Conservation (phyloP, 495 filamentous ascomycete species). For the Lasiosphaeriaceae sp. region DNA sequence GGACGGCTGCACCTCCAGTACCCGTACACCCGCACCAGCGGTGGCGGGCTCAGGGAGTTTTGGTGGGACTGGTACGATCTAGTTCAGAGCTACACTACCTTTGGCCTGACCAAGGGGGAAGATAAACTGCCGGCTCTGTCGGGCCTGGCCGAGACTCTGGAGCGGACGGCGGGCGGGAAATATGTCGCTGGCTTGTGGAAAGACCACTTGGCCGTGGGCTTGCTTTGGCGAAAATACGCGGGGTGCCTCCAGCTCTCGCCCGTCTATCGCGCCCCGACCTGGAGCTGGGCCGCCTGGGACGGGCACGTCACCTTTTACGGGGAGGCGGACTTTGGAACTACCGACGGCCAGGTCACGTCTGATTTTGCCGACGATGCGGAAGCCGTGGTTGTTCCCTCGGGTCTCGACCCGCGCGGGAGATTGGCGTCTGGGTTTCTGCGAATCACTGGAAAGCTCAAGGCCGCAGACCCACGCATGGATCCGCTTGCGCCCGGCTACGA, state of each 20-base stretch:
- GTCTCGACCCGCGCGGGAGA: background rate
- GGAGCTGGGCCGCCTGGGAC: slow-evolving; percentile 5
- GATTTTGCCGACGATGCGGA: background rate
- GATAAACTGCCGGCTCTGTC: slow-evolving; percentile 5
- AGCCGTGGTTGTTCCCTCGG: background rate
- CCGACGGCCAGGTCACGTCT: no score
- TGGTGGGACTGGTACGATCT: slow-evolving; percentile 7
- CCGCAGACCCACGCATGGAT: no score
- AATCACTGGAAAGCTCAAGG: background rate
- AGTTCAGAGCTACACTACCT: background rate
- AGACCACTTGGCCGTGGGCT: no score
- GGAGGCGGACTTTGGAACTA: background rate
- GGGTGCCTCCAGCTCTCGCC: background rate
- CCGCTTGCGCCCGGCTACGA: no score
- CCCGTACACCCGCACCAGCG: background rate
- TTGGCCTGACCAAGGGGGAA: slow-evolving; percentile 2
- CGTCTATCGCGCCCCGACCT: background rate
- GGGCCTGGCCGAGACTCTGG: slow-evolving; percentile 2
- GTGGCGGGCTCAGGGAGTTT: background rate
- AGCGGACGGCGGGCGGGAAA: background rate
- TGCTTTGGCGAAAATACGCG: background rate
- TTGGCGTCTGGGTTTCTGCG: background rate
- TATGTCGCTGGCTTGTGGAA: background rate
- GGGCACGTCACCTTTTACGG: background rate
- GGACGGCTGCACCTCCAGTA: slow-evolving; percentile 1